Conservation (phyloP, 257 asterid genomes). For the Linaria vulgaris region DNA sequence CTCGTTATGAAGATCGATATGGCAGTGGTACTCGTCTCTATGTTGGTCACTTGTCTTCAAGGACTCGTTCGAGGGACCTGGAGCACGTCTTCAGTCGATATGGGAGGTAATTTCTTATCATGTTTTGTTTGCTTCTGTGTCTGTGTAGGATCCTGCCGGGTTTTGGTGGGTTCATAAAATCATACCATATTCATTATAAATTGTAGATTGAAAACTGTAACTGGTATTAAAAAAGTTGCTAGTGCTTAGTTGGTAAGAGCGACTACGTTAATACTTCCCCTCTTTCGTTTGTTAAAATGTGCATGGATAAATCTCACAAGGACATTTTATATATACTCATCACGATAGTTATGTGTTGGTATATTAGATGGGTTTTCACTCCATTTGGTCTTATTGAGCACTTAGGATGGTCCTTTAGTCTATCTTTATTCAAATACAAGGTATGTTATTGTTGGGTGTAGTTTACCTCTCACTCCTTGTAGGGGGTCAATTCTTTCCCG, state of each 20-base stretch:
- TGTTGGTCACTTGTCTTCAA: constrained; percentile 93
- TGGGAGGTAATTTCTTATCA: constrained; percentile 62
- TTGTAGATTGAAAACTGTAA: neutral
- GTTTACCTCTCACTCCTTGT: constrained; percentile 32
- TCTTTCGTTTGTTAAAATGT: no score
- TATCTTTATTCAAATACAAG: constrained; percentile 14
- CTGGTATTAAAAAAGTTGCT: neutral
- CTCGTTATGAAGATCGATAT: constrained; percentile 83
- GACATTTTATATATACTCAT: constrained; percentile 1
- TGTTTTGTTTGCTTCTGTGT: neutral
- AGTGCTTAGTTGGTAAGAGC: neutral
- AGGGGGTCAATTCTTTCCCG: constrained; percentile 38
- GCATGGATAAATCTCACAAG: neutral
- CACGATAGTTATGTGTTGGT: neutral
- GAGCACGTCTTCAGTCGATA: constrained; percentile 83
- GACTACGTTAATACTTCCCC: no score
- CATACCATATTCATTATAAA: neutral
- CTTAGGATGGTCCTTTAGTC: constrained; percentile 7
- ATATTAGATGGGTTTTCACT: neutral
- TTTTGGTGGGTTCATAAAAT: neutral
- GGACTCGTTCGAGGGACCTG: constrained; percentile 91
- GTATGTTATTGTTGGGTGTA: constrained; percentile 28
- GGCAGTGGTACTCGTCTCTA: constrained; percentile 83
- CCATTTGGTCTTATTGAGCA: neutral
- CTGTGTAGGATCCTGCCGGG: constrained; percentile 1